phyloP scores from a whole-genome alignment of 2,329 filamentous ascomycete species.

The Rutstroemia sp. region DNA sequence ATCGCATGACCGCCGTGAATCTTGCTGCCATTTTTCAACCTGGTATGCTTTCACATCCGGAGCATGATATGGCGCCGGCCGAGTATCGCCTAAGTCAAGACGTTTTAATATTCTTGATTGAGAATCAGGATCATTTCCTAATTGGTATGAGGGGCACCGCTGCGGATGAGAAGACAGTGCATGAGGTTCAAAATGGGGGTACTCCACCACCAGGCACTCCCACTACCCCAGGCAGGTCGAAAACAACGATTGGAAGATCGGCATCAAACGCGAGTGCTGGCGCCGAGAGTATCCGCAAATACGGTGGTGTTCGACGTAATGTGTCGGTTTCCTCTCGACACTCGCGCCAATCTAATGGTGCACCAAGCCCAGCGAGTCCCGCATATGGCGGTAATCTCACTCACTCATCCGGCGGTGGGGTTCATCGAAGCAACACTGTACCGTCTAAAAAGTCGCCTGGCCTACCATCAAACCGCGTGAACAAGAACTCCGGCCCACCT shows the following conservation, averaged over 20 bases:
- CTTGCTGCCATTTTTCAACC: slow-evolving; percentile 96
- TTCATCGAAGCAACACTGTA: slow-evolving; percentile 83
- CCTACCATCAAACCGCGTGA: slow-evolving; percentile 59
- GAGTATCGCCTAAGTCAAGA: slow-evolving; percentile 96
- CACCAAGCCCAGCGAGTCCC: slow-evolving; percentile 62
- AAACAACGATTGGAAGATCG: slow-evolving; percentile 61
- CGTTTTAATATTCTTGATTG: slow-evolving; percentile 94
- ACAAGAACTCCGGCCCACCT: slow-evolving; percentile 45
- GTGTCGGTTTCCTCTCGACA: slow-evolving; percentile 88
- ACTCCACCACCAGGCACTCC: slow-evolving; percentile 41
- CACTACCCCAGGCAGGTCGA: slow-evolving; percentile 45
- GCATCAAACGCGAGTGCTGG: slow-evolving; percentile 83
- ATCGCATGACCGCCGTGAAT: slow-evolving; percentile 94
- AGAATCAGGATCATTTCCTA: slow-evolving; percentile 96
- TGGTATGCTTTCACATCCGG: slow-evolving; percentile 87
- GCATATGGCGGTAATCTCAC: slow-evolving; percentile 46
- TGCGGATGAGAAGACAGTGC: slow-evolving; percentile 70
- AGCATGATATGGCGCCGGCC: slow-evolving; percentile 89
- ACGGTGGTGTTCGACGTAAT: slow-evolving; percentile 74
- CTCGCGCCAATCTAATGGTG: slow-evolving; percentile 66
- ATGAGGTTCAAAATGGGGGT: slow-evolving; percentile 62
- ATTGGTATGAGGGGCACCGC: slow-evolving; percentile 98
- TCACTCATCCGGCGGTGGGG: slow-evolving; percentile 45
- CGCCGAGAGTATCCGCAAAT: slow-evolving; percentile 77
- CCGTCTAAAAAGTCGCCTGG: slow-evolving; percentile 84